Conservation (phyloP, 306 rosid species). For the Corylus heterophylla region DNA sequence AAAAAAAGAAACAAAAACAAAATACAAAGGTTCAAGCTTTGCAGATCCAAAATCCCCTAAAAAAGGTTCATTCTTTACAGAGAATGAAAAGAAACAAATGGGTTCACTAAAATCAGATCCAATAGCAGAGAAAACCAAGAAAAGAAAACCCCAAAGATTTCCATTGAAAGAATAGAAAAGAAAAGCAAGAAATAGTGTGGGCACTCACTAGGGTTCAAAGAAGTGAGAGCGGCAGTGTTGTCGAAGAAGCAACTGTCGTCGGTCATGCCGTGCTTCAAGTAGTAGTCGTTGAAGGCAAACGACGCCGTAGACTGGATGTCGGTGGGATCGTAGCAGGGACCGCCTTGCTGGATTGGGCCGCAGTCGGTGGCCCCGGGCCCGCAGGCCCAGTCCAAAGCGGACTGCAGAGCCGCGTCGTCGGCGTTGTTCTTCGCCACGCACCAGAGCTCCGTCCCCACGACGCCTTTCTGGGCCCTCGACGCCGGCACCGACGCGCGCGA, state of each 20-base stretch:
- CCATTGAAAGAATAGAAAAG: neutral
- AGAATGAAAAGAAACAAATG: neutral
- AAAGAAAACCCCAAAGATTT: neutral
- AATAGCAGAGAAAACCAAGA: neutral
- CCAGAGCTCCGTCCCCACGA: constrained; percentile 65
- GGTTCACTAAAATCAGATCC: neutral
- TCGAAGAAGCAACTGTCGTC: constrained; percentile 74
- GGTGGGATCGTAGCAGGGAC: constrained; percentile 66
- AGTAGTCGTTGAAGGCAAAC: constrained; percentile 80
- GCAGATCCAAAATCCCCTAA: constrained; percentile 6
- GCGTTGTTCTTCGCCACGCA: constrained; percentile 98
- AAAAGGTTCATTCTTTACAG: neutral
- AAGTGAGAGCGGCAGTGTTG: constrained; percentile 70
- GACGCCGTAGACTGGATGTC: constrained; percentile 71
- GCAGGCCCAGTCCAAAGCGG: constrained; percentile 89
- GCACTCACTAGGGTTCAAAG: constrained; percentile 77
- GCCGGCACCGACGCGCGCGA: constrained; percentile 16
- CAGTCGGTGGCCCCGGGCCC: constrained; percentile 83
- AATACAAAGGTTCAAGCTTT: neutral
- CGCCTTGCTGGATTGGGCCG: constrained; percentile 74
- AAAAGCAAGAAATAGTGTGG: neutral
- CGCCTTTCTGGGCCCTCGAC: constrained; percentile 30
- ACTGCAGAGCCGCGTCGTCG: constrained; percentile 65
- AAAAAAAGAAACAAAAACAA: neutral
- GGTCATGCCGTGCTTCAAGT: constrained; percentile 64